Base-by-base conservation (phyloP, 108 stramenopile genomes). In the Skeletonema menzelii region DNA sequence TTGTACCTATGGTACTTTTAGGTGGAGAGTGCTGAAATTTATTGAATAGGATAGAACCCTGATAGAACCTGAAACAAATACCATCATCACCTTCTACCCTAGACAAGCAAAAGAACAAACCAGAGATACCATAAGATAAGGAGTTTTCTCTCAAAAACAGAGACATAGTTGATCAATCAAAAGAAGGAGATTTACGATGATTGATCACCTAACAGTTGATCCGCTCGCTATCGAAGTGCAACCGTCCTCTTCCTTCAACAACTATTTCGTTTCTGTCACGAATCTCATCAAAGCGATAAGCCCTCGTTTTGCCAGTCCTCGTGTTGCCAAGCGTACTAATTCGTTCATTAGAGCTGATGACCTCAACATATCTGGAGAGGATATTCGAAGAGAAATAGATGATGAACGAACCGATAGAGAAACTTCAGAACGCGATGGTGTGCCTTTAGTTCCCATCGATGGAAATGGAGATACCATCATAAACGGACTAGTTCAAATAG, bases 401-500 rank as follows among this genome's bases (percentile, higher is more conserved):
- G 65, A 66, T 27, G 56, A 66, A 17, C n/a, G 64, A 11, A 37
- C 15, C 5, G 67, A 49, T 58, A 53, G 19, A 53, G 49, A 53
- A 1, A 53, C 49, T 53, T 53, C 49, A 8, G 49, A 53, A 7
- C 49, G 49, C 49, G 49, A 35, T 35, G 27, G 58, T 37, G n/a
- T 28, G 14, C 5, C 59, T 40, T 55, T 76, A 60, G 3, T 69
- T 12, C 17, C 73, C 10, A 32, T 69, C 42, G 59, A 69, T 14
- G 30, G 65, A 35, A 62, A 59, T 17, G 64, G 46, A 11, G 69
- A 47, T 0, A 8, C 46, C 1, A 65, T 87, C n/a, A 73, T 90
- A 60, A 59, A 61, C 38, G 77, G 78, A 8, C 63, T 90, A 34
- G 64, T 67, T 28, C 42, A 69, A 3, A 38, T 87, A 12, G 86